phyloP scores from a whole-genome alignment of 2,329 filamentous ascomycete species.

The Geosmithia flava region DNA sequence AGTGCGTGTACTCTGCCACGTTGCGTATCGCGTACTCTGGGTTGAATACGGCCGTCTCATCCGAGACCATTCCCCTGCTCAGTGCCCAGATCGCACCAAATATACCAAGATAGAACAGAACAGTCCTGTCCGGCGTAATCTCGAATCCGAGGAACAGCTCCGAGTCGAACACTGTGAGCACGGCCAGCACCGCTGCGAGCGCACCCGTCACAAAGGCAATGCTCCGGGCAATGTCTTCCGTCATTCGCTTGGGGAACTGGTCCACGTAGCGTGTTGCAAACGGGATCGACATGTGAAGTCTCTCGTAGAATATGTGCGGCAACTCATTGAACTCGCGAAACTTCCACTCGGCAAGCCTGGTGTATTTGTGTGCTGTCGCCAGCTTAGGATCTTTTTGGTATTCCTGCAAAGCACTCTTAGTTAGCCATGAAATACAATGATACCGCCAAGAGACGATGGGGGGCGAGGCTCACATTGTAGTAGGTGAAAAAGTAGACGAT shows the following conservation, averaged over 20 bases:
- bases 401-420: slow-evolving; percentile 42
- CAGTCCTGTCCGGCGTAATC: slow-evolving; percentile 76
- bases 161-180: slow-evolving; percentile 77
- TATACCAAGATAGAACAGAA: slow-evolving; percentile 79
- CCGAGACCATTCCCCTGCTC: slow-evolving; percentile 71
- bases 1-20: slow-evolving; percentile 88
- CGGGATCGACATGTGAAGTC: slow-evolving; percentile 87
- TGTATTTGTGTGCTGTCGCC: slow-evolving; percentile 74
- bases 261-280: slow-evolving; percentile 88
- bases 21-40: slow-evolving; percentile 80
- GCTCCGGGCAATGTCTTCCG: slow-evolving; percentile 71
- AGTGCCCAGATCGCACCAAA: slow-evolving; percentile 76
- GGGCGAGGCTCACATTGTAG: slow-evolving; percentile 55
- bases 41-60: slow-evolving; percentile 82
- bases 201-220: slow-evolving; percentile 81
- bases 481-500: slow-evolving; percentile 91
- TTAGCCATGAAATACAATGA: not conserved
- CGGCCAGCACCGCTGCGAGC: slow-evolving; percentile 70
- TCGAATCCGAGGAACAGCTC: slow-evolving; percentile 89
- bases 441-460: not conserved
- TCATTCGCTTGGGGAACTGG: slow-evolving; percentile 94
- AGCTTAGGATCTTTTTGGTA: slow-evolving; percentile 90
- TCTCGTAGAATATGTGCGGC: slow-evolving; percentile 78
- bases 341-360: slow-evolving; percentile 91
- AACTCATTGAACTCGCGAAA: slow-evolving; percentile 98